These are phyloP conservation scores for Earliella scabrosa DNA, from an alignment of 1,284 basidiomycete species.

Conservation along the genomic window DNA sequence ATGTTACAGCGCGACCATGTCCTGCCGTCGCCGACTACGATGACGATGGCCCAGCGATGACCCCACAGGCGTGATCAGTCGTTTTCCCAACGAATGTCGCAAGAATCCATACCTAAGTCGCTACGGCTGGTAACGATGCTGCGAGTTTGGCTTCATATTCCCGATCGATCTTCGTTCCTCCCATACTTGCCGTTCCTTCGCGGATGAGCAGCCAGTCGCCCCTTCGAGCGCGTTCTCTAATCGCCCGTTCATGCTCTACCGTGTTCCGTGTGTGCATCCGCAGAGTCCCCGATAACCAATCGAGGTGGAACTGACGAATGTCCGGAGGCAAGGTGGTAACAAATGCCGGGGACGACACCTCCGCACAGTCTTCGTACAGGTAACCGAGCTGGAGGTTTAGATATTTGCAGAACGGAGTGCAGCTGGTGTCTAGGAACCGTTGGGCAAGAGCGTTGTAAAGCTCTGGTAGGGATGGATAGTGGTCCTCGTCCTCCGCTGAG, in stretches of 20 bases:
- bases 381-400: conserved; percentile 3
- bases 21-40: too few relatives aligned
- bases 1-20: too few relatives aligned
- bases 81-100: too few relatives aligned
- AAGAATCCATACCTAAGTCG: too few relatives aligned
- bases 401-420: not conserved
- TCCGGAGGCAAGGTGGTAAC: conserved; percentile 1
- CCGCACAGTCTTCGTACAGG: conserved; percentile 8
- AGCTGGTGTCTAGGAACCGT: conserved; percentile 5
- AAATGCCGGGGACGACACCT: conserved; percentile 1
- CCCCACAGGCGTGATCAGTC: too few relatives aligned
- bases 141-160: not conserved
- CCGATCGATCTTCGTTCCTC: not conserved
- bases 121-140: not conserved
- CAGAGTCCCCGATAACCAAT: not conserved
- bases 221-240: not conserved
- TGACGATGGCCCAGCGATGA: too few relatives aligned
- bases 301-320: conserved; percentile 10
- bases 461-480: conserved; percentile 5
- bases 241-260: conserved; percentile 4
- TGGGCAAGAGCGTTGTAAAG: conserved; percentile 14
- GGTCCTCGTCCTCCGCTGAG: not conserved
- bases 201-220: conserved; percentile 7
- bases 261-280: not conserved
- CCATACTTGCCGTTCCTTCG: conserved; percentile 1